These are phyloP conservation scores for Porcisia hertigi DNA, from an alignment of 208 protist genomes.

Conservation along the genomic window DNA sequence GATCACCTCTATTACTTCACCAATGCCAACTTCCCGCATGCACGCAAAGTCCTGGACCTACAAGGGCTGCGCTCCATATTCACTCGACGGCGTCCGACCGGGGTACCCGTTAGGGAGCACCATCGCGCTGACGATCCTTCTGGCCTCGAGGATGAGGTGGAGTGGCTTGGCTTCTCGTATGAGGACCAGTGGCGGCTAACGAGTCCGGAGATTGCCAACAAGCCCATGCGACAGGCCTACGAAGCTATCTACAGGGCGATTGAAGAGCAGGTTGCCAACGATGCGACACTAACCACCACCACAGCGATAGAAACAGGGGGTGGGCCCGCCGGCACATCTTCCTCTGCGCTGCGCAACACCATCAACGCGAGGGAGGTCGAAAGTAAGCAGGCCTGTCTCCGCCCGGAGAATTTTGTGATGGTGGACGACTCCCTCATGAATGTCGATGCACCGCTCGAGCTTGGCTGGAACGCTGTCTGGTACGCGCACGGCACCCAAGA, in stretches of 20 bases:
- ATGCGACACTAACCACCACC: slow-evolving; percentile 10
- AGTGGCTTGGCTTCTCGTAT: slow-evolving; percentile 69
- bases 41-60: slow-evolving; percentile 41
- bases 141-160: slow-evolving; percentile 35
- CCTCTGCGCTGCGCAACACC: background rate
- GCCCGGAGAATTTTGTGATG: slow-evolving; percentile 57
- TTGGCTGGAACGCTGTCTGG: slow-evolving; percentile 79
- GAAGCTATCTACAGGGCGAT: slow-evolving; percentile 53
- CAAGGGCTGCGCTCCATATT: slow-evolving; percentile 60
- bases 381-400: slow-evolving; percentile 29
- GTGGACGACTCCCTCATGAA: slow-evolving; percentile 81
- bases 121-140: slow-evolving; percentile 30
- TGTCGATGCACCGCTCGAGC: slow-evolving; percentile 57
- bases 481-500: slow-evolving; percentile 44
- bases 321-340: background rate
- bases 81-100: slow-evolving; percentile 23
- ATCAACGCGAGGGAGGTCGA: slow-evolving; percentile 19
- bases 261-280: slow-evolving; percentile 27
- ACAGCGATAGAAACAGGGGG: background rate
- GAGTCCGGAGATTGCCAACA: slow-evolving; percentile 58
- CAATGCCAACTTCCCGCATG: slow-evolving; percentile 64
- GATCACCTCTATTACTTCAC: slow-evolving; percentile 79
- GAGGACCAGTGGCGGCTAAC: slow-evolving; percentile 81
- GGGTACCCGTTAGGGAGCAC: slow-evolving; percentile 31
- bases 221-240: slow-evolving; percentile 66